Evolutionary conservation across 768 basidiomycete species (phyloP), one percentile per base, ranked within the genome.

Genomic region (Suillus discolor): DNA sequence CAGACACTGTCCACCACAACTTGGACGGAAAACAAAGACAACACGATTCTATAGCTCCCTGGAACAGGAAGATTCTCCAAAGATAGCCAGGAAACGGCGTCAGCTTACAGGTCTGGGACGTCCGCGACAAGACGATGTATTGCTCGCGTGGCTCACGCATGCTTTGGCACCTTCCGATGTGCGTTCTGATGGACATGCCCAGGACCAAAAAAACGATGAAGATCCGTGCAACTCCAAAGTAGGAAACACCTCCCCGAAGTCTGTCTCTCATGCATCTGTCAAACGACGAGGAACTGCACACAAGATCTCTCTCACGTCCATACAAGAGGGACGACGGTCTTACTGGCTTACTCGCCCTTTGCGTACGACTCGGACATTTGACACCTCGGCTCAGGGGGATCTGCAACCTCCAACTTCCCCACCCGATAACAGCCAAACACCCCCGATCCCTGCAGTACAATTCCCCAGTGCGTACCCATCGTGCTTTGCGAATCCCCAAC

Each of bases 301-400:
- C 41, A 23, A n/a, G 11, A 8, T 34, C 18, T 25, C 44, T 41
- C 16, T 51, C 23, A n/a, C 61, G 9, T 42, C 61, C 61, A 47
- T 63, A 25, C 57, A 54, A 20, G 36, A 47, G 11, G 42, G 53
- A 15, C 16, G 57, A 41, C 36, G 36, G 34, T 16, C 66, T 34
- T 57, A 8, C 28, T 67, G 66, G 66, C 44, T 67, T 36, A 55
- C 66, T 18, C 64, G 66, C 11, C 36, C 64, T 20, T 44, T 66
- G 57, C 53, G 61, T n/a, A 55, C 31, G 20, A 31, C 47, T 31
- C 16, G 41, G 60, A 57, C 23, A 15, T 36, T n/a, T 57, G 20
- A 11, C 3, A 6, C 12, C 13, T 23, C 18, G 12, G 38, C 31
- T n/a, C 15, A 13, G 15, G 6, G 11, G 53, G 53, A 57, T 38